A percentile compares a stretch with the other conserved stretches of the same genome.
These are phyloP conservation scores for Nymphaea thermarum DNA, from an alignment of 164 flowering plant species.

Conservation along the genomic window DNA sequence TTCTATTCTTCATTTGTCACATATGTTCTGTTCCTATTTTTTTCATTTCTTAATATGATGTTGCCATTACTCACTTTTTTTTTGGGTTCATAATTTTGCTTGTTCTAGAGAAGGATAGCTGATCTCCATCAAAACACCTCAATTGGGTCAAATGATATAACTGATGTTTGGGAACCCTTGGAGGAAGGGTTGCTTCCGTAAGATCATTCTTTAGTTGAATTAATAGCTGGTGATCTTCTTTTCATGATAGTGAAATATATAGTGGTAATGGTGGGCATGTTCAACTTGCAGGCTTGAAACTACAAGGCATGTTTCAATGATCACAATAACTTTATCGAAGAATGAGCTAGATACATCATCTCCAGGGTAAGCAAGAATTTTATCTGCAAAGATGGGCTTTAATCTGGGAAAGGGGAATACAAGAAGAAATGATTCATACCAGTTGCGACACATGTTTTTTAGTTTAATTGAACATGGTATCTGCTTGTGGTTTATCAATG, in stretches of 20 bases:
- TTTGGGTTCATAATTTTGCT: background rate
- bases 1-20: background rate
- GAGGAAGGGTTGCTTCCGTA: constrained; percentile 76
- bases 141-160: constrained; percentile 57
- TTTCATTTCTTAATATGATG: background rate
- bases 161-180: constrained; percentile 61
- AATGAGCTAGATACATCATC: constrained; percentile 45
- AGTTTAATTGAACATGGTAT: too few relatives aligned
- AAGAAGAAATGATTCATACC: too few relatives aligned
- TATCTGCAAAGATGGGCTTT: background rate
- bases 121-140: constrained; percentile 54
- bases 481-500: too few relatives aligned
- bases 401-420: background rate
- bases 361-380: constrained; percentile 24
- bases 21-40: background rate
- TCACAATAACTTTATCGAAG: constrained; percentile 50
- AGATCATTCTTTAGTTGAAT: constrained; percentile 6
- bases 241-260: background rate
- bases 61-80: background rate
- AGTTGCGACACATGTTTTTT: too few relatives aligned
- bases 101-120: constrained; percentile 47
- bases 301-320: constrained; percentile 56
- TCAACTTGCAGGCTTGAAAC: constrained; percentile 38
- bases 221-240: background rate
- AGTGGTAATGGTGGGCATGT: too few relatives aligned